Evolutionary conservation across 2,329 filamentous ascomycete species (phyloP), one percentile per base, ranked within the genome.

Genomic region (Aureobasidium sp.): DNA sequence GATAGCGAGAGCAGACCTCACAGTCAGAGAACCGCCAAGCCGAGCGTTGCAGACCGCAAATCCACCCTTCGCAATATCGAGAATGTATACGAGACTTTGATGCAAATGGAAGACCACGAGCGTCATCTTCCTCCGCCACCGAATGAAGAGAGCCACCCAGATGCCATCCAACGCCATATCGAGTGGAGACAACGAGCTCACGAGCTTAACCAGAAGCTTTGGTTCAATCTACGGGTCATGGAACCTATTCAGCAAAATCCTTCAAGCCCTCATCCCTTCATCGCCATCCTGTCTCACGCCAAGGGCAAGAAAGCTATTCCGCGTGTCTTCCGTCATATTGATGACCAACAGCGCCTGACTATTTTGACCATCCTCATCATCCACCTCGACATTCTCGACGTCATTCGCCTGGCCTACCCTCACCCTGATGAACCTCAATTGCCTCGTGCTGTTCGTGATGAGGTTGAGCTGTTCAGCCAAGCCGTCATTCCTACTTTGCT

Each of bases 301-400:
- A 98, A 98, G 75, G 93, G 93, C 64, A 97, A 96, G 74, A 95
- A 93, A 74, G 88, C 88, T 1, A 89, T 98, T 56, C 90, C 90
- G 45, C 88, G 93, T 53, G 87, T 97, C 50, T 97, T 97, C 79
- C 85, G 90, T 38, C 89, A 96, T 64, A 87, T 96, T 49, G 86
- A 87, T 58, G 86, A 90, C 57, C 87, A 96, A 65, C 90, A 97
- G 70, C 88, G 91, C 45, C 90, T 93, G 19, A 97, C 90, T 1
- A 89, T 97, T 58, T 77, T 98, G 57, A 98, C 93, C 4, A 91
- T 98, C 79, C 91, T 98, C 60, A 82, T 95, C 55, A 85, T 96
- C 48, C 90, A 97, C 63, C 82, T 98, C 27, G 93, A 97, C 67
- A 83, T 87, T 60, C 78, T 98, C 35, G 90, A 96, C 62, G 91